A percentile compares a stretch with the other conserved stretches of the same genome.
Evolutionary conservation across 495 filamentous ascomycete species (phyloP).

Genomic region (Podospora pseudoanserina): DNA sequence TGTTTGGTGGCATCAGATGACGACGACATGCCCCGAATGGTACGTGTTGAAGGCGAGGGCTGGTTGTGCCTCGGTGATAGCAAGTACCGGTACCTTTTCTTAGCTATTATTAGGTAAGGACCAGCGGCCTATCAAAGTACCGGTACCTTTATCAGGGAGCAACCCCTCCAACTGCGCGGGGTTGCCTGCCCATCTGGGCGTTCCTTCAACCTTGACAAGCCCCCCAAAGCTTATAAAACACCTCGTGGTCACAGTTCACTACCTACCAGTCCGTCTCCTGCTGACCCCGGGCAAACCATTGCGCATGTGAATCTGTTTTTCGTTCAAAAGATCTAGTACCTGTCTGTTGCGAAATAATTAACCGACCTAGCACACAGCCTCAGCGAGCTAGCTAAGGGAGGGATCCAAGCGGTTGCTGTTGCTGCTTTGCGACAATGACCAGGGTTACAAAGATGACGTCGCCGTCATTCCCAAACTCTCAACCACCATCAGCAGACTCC

Average conservation of each 20-base stretch:
- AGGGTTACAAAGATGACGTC: slow-evolving; percentile 26
- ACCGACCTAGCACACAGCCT: not conserved
- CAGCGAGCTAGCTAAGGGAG: not conserved
- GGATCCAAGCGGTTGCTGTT: not conserved
- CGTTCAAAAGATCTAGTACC: not conserved
- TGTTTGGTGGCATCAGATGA: slow-evolving; percentile 5
- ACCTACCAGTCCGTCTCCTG: not conserved
- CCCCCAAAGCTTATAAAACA: slow-evolving; percentile 3
- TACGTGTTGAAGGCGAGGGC: slow-evolving; percentile 8
- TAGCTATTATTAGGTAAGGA: not conserved
- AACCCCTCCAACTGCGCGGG: slow-evolving; percentile 11
- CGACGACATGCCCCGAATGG: slow-evolving; percentile 2
- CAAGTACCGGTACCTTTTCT: not conserved
- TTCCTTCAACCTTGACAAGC: not conserved
- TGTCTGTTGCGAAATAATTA: not conserved
- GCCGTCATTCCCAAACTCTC: slow-evolving; percentile 9
- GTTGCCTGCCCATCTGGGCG: not conserved
- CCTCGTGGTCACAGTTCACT: slow-evolving; percentile 3
- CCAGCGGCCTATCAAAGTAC: not conserved
- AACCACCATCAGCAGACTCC: slow-evolving; percentile 4
- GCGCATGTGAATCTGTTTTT: not conserved
- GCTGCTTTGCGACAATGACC: slow-evolving; percentile 20
- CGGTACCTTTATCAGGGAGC: not conserved
- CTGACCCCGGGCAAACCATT: not conserved
- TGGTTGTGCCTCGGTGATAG: slow-evolving; percentile 1